phyloP scores from a whole-genome alignment of 495 filamentous ascomycete genomes.

The Trichoderma parareesei region DNA sequence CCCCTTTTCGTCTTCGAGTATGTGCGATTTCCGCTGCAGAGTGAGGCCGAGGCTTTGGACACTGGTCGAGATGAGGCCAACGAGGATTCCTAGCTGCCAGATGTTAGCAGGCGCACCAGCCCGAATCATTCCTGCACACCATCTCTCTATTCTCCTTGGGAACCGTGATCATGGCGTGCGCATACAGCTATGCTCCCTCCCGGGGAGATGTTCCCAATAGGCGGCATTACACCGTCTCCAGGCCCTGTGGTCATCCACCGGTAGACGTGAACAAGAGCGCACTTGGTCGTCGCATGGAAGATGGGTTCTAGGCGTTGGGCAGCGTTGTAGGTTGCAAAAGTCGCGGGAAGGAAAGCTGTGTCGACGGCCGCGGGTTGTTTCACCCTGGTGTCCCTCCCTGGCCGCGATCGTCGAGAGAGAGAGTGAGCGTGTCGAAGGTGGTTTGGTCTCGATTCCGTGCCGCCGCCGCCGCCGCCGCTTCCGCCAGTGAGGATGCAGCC shows the following conservation, averaged over 20 bases:
- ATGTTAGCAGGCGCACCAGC: constrained; percentile 16
- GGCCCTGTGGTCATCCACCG: constrained; percentile 22
- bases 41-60: constrained; percentile 93
- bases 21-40: constrained; percentile 96
- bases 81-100: constrained; percentile 78
- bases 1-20: constrained; percentile 90
- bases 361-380: background rate
- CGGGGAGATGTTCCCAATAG: constrained; percentile 76
- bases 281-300: constrained; percentile 18
- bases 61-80: constrained; percentile 86
- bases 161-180: background rate
- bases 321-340: background rate
- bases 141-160: background rate
- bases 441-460: background rate
- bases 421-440: background rate
- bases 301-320: background rate
- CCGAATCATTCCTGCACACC: too few species aligned
- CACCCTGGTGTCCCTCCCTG: background rate
- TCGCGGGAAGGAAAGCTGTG: background rate
- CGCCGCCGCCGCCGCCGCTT: background rate
- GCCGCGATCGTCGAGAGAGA: background rate
- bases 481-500: background rate
- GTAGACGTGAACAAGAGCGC: background rate
- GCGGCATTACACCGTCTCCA: constrained; percentile 46
- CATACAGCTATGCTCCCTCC: constrained; percentile 78